Base-by-base conservation (phyloP, 371 early-diverging fungal genomes). In the Vittaforma corneae region DNA sequence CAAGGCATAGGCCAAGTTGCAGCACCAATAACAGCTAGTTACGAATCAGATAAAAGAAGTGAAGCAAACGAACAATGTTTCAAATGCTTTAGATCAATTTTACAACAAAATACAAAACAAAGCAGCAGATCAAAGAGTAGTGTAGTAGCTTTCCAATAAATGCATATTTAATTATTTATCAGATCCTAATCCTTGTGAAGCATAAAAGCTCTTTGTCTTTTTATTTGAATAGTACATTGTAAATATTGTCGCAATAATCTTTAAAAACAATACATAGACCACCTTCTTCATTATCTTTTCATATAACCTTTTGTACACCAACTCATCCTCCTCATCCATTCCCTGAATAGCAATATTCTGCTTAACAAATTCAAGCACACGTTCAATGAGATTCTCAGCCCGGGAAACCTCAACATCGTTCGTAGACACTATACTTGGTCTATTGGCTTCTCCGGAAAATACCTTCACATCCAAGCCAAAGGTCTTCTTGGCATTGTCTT, bases 391-490 rank as follows among this genome's bases (percentile, higher is more conserved):
- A 6, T 32, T 9, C 28, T 51, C 52, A 26, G 64, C 64, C 56
- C 52, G 59, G 18, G 2, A 6, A 20, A 63, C 22, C 64, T 63
- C 64, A 26, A 63, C 64, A 20, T 63, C 64, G 28, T 20, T 26
- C 4, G 34, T 37, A 14, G 54, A 53, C 30, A 65, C 35, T 28
- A 63, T 63, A 28, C 9, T n/a, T 6, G 64, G 64, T 6, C 11
- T 28, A 33, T 32, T 56, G 18, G 5, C 56, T 29, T 55, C 56
- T 6, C 64, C 64, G 18, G n/a, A 26, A 26, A 18, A 63, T 18
- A 53, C 32, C 16, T 34, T 35, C 2, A 9, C 5, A 18, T 63
- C 42, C 4, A 63, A 3, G 6, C 58, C 45, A 4, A 58, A 22
- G 4, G 6, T 37, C 6, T 28, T 16, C n/a, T 29, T n/a, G 5